A percentile compares a stretch with the other conserved stretches of the same genome.
Conservation (phyloP, 2,329 filamentous ascomycete species). For the Fusarium bulbicola region DNA sequence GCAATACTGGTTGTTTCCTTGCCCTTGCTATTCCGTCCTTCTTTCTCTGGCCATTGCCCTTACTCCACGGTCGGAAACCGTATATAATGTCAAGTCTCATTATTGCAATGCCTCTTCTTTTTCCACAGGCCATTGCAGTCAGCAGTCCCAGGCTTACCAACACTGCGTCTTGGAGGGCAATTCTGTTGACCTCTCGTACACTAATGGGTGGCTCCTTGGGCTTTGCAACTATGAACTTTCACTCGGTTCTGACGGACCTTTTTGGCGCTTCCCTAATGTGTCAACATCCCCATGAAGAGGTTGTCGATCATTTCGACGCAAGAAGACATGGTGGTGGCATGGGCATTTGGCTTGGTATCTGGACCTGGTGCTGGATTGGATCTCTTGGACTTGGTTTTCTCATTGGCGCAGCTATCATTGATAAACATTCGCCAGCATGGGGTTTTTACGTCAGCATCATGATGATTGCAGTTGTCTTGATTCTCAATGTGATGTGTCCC, state of each 20-base stretch:
- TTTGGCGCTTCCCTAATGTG: constrained; percentile 82
- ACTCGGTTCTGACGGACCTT: constrained; percentile 75
- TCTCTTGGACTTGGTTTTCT: constrained; percentile 77
- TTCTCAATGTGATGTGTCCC: constrained; percentile 76
- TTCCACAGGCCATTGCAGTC: constrained; percentile 77
- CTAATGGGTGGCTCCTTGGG: constrained; percentile 76
- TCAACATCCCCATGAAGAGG: constrained; percentile 75
- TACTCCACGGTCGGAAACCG: constrained; percentile 80
- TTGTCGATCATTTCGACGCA: constrained; percentile 73
- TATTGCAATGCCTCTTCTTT: constrained; percentile 76
- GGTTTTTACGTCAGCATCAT: constrained; percentile 80
- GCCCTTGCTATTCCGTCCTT: constrained; percentile 76
- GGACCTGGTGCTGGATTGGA: constrained; percentile 80
- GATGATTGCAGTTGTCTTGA: constrained; percentile 69
- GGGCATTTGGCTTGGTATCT: constrained; percentile 81
- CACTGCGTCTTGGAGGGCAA: constrained; percentile 63
- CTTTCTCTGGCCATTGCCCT: constrained; percentile 76
- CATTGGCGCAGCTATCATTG: constrained; percentile 75
- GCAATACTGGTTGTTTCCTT: constrained; percentile 77
- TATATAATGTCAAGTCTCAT: constrained; percentile 77
- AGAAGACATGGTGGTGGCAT: constrained; percentile 80
- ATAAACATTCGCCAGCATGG: constrained; percentile 71
- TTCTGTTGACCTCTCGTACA: constrained; percentile 70
- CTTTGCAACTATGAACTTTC: constrained; percentile 81
- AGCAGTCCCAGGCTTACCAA: constrained; percentile 65